Base-by-base conservation (phyloP, 2,329 filamentous ascomycete species). In the Nigrograna mackinnonii region DNA sequence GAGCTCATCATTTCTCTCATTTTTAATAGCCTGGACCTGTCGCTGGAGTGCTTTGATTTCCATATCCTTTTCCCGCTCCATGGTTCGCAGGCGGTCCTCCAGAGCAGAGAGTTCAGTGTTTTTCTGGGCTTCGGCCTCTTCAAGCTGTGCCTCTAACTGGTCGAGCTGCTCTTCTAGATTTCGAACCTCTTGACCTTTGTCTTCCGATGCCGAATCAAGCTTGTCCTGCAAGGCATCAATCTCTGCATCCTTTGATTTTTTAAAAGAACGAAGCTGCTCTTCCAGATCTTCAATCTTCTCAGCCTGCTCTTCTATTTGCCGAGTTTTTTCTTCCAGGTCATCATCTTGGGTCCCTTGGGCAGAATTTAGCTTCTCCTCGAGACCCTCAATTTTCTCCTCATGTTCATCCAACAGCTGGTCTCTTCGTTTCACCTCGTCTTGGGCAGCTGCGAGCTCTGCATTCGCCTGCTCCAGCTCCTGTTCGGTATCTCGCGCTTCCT, bases 151-250 rank as follows among this genome's bases (percentile, higher is more conserved):
- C 38, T 69, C 62, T 1, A 44, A 51, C 53, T 67, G 58, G 33
- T 70, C 65, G 12, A 75, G 50, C 12, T 70, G 58, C 13, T 67
- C 49, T 36, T 74, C 67, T 6, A 75, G 58, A 13, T 69, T 66
- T 16, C 79, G 79, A 21, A 91, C 65, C 34, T 72, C 72, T 28
- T 65, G 62, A 41, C 82, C 74, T 37, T 62, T 68, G 22, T 54
- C 58, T 5, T 64, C 57, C 14, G 67, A 62, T 1, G 67, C 63
- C 24, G 62, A 58, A 16, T 73, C 68, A 4, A 76, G 58, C 46
- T 66, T 67, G 14, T 67, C 62, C 36, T 70, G 66, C 32, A 77
- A 50, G 3, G 57, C 57, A 22, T 74, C 66, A 37, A 76, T 57
- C 50, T 77, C 71, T 20, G 66, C 61, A 34, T 73, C 70, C 20